These are phyloP conservation scores for Helianthus tuberosus DNA, from an alignment of 129 eudicot genomes.

Conservation along the genomic window DNA sequence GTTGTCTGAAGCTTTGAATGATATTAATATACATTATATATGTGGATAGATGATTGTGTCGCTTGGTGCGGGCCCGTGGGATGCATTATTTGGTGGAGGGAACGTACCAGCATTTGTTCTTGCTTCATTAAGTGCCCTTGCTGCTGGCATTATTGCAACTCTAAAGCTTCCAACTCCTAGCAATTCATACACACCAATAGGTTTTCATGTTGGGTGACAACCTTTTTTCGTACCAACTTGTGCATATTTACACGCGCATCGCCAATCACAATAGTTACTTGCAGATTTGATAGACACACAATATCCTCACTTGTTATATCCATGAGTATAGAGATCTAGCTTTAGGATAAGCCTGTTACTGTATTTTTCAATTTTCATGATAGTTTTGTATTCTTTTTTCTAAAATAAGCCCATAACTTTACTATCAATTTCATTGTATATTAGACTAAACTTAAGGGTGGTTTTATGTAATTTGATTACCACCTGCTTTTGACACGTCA, in stretches of 20 bases:
- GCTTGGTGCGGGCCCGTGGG: slow-evolving; percentile 99
- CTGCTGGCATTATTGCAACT: slow-evolving; percentile 78
- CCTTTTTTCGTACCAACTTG: slow-evolving; percentile 13
- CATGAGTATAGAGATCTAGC: slow-evolving; percentile 19
- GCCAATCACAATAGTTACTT: slow-evolving; percentile 8
- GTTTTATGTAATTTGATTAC: neutral
- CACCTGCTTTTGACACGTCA: slow-evolving; percentile 16
- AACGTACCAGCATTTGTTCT: slow-evolving; percentile 91
- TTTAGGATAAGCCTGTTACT: slow-evolving; percentile 18
- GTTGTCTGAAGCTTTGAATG: neutral
- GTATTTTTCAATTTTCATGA: neutral
- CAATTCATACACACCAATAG: slow-evolving; percentile 63
- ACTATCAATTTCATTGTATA: slow-evolving; percentile 8
- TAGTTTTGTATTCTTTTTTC: neutral
- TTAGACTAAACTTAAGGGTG: neutral
- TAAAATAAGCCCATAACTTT: neutral
- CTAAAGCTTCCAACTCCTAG: slow-evolving; percentile 72
- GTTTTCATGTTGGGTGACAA: slow-evolving; percentile 74
- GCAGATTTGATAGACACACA: slow-evolving; percentile 16
- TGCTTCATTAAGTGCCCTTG: slow-evolving; percentile 79
- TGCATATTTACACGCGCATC: slow-evolving; percentile 21
- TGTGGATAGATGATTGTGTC: slow-evolving; percentile 79
- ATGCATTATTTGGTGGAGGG: slow-evolving; percentile 96
- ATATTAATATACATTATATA: neutral
- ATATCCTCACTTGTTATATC: slow-evolving; percentile 13